Base-by-base conservation (phyloP, 1,284 basidiomycete species). In the Puccinia horiana region DNA sequence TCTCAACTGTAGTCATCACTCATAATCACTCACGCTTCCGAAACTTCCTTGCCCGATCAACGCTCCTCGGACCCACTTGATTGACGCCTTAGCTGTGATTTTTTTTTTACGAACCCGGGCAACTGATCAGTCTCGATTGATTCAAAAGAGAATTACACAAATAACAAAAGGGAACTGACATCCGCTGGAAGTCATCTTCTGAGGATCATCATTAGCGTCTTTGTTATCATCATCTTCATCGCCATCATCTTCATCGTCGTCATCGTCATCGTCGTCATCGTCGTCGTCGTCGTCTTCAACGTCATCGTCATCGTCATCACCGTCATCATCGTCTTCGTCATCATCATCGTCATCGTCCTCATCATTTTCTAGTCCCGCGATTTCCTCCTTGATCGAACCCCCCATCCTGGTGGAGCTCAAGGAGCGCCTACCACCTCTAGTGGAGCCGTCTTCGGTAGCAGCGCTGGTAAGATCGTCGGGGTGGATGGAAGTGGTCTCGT, bases 61-160 rank as follows among this genome's bases (percentile, higher is more conserved):
- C 2, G 96, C 96, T 75, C 97, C 97, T 85, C 97, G 98, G 88
- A 98, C 96, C 97, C 97, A 99, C 88, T 98, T 97, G 87, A 93
- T 93, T 18, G 91, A 93, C 88, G 85, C 82, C 73, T 85, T 85
- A 42, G 79, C 79, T 80, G 63, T 37, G 35, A 54, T 44, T n/a
- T 14, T 54, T 54, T 54, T 65, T 3, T 32, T 14, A 4, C 9
- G 32, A 88, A 83, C 40, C 81, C 77, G n/a, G 35, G 18, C 29
- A 56, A 35, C 11, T 20, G 37, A 40, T 29, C 29, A 65, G 35
- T 35, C 52, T 49, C 47, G 32, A 42, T 54, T 54, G 54, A 49
- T 42, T 67, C 2, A 54, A 54, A 65, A 18, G 44, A n/a, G 37
- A 63, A 49, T 29, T 65, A 47, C 61, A 0, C 12, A 42, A 54